Base-by-base conservation (phyloP, 1,139 yeast species). In the Taphrina pruni region DNA sequence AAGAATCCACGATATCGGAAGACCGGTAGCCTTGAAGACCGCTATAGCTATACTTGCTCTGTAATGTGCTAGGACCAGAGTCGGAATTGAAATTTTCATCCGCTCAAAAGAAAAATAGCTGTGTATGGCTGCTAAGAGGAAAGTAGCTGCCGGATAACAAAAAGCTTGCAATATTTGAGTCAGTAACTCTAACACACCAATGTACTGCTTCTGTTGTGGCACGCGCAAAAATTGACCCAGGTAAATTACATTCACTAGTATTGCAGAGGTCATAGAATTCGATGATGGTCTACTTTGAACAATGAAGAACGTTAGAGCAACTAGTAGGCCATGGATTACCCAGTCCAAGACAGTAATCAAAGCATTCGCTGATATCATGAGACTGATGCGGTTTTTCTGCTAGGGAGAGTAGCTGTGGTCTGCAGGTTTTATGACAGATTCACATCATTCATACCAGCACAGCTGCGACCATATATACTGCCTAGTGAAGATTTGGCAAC, bases 111-210 rank as follows among this genome's bases (percentile, higher is more conserved):
- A 54, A 21, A 55, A 17, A 38, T 64, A 64, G 38, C 55, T 54
- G 32, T 46, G n/a, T 20, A 64, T 17, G 7, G 67, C 67, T 9
- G 67, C 67, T 9, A 48, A 26, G 20, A 54, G 45, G 39, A 64
- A 55, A 7, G 56, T 20, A 21, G 36, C 20, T 14, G 54, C 55
- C 8, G 61, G 67, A 43, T 45, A 14, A 12, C 46, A 46, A 38
- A 64, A 12, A 35, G 60, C 52, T 45, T 64, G 60, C 35, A 45
- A 46, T 39, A 55, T 43, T 32, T 55, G 61, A 12, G 38, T 12
- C 45, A 36, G 8, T 21, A 46, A 8, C 21, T 55, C 67, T 12
- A 55, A 8, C 11, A 64, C 9, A 8, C 20, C 36, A n/a, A 26
- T 5, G 36, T 54, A 64, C 26, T 45, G 67, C 60, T 17, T 26